Conservation (phyloP, 495 filamentous ascomycete species). For the Ascobolus immersus region DNA sequence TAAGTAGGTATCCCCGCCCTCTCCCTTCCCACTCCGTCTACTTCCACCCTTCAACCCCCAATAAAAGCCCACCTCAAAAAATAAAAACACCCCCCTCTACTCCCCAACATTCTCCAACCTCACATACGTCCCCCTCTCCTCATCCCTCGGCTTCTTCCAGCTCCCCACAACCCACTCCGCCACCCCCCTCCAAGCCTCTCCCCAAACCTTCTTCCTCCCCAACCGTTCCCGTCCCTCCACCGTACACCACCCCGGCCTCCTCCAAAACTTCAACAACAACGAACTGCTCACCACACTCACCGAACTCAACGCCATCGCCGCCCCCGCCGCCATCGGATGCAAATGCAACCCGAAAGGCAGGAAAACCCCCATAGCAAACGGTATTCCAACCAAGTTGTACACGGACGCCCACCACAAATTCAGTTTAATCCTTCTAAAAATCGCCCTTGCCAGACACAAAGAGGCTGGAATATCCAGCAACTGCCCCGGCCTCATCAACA, state of each 20-base stretch:
- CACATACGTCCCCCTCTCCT: neutral
- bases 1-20: too few relatives aligned
- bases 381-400: conserved; percentile 80
- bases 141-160: neutral
- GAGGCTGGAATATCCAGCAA: conserved; percentile 75
- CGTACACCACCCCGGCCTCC: conserved; percentile 69
- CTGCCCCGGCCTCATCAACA: conserved; percentile 79
- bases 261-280: conserved; percentile 69
- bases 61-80: neutral
- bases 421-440: conserved; percentile 79
- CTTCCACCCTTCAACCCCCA: neutral
- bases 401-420: conserved; percentile 78
- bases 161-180: neutral
- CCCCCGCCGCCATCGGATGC: conserved; percentile 83
- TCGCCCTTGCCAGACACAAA: conserved; percentile 54
- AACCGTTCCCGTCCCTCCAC: conserved; percentile 34
- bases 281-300: conserved; percentile 73
- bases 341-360: conserved; percentile 67
- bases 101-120: neutral
- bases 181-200: conserved; percentile 2
- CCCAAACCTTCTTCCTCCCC: conserved; percentile 3
- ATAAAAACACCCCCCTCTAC: neutral
- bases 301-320: conserved; percentile 76
- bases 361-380: conserved; percentile 91
- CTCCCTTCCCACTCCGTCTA: neutral